Conservation (phyloP, 2,329 filamentous ascomycete genomes). For the Beauveria asiatica region DNA sequence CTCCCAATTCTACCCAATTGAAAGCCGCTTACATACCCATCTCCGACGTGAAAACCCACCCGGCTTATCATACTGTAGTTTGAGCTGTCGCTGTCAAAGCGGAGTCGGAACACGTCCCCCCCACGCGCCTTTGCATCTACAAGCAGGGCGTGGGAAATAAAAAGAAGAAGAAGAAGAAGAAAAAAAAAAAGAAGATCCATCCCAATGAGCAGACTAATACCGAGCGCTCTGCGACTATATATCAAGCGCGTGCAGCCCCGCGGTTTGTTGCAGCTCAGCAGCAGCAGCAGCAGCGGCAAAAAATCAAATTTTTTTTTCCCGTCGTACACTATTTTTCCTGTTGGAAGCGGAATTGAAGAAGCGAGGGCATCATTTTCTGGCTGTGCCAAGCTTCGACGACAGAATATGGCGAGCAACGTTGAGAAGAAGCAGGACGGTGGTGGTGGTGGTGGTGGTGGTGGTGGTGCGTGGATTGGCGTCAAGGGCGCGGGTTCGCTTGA, state of each 20-base stretch:
- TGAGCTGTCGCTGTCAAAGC: neutral
- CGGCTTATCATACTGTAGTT: too few relatives aligned
- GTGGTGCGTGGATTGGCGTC: constrained; percentile 28
- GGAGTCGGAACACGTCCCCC: neutral
- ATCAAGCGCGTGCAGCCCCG: neutral
- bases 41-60: too few relatives aligned
- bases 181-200: too few relatives aligned
- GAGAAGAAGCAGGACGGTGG: neutral
- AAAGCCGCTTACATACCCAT: neutral
- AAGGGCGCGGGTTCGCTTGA: constrained; percentile 31
- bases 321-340: neutral
- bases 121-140: neutral
- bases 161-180: too few relatives aligned
- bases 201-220: neutral
- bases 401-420: neutral
- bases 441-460: too few relatives aligned
- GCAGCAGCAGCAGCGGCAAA: too few relatives aligned
- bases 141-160: neutral
- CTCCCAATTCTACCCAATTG: neutral
- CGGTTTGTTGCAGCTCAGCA: neutral
- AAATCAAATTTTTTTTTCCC: neutral
- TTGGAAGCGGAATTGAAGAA: too few relatives aligned
- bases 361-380: neutral
- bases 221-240: neutral
- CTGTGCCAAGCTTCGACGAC: neutral